A percentile compares a stretch with the other conserved stretches of the same genome.
Conservation (phyloP, 495 filamentous ascomycete species). For the Hypoxylon lienhwacheense region DNA sequence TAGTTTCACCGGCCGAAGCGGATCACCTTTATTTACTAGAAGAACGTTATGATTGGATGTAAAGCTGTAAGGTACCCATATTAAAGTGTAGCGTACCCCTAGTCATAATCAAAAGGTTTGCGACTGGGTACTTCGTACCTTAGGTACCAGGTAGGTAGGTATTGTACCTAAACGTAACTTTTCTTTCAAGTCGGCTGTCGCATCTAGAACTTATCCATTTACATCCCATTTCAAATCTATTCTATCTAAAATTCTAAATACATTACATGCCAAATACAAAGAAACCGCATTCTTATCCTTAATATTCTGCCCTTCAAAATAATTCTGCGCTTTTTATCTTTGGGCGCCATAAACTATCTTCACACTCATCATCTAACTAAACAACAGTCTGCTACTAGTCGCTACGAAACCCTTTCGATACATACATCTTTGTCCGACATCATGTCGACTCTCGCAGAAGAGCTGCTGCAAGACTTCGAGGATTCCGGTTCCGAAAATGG, state of each 20-base stretch:
- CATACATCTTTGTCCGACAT: conserved; percentile 22
- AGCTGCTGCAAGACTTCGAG: conserved; percentile 88
- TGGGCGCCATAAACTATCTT: background rate
- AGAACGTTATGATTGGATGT: background rate
- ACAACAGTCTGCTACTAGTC: background rate
- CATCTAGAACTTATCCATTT: conserved; percentile 11
- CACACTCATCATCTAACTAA: background rate
- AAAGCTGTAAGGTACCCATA: conserved; percentile 3
- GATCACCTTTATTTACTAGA: background rate
- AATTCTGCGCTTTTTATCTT: background rate
- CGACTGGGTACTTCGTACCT: conserved; percentile 9
- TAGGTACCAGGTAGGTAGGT: no score
- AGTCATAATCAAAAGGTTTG: conserved; percentile 4
- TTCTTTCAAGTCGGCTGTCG: conserved; percentile 15
- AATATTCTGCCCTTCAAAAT: background rate
- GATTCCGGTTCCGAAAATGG: conserved; percentile 66
- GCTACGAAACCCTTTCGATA: background rate
- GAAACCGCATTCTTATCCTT: background rate
- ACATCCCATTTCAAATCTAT: no score
- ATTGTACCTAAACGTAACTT: no score
- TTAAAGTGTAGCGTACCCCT: conserved; percentile 26
- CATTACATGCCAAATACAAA: no score
- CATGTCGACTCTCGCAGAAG: conserved; percentile 81
- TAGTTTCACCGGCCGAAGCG: conserved; percentile 9
- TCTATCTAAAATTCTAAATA: no score